A percentile compares a stretch with the other conserved stretches of the same genome.
phyloP scores from a whole-genome alignment of 148 eudicot genomes.

The Nepenthes mirabilis region DNA sequence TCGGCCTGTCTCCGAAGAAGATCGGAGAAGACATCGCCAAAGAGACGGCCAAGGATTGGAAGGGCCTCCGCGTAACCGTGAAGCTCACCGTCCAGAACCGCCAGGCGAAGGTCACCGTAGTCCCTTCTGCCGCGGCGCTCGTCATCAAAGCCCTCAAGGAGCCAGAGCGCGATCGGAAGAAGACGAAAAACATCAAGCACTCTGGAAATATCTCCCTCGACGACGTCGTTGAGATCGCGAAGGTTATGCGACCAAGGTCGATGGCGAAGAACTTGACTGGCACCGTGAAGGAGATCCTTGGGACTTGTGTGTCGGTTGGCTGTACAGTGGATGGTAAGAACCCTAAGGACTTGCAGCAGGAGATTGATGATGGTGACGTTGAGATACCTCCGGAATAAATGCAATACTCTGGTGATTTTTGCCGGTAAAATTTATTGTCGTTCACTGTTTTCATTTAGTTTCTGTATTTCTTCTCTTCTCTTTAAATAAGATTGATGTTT shows the following conservation, averaged over 20 bases:
- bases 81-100: constrained; percentile 19
- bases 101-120: constrained; percentile 16
- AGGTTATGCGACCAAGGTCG: constrained; percentile 12
- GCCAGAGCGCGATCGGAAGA: constrained; percentile 17
- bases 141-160: constrained; percentile 18
- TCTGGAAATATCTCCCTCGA: constrained; percentile 16
- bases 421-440: too few species aligned
- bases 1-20: constrained; percentile 20
- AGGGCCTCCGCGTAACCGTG: constrained; percentile 18
- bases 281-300: constrained; percentile 17
- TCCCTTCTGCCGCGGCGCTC: constrained; percentile 15
- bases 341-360: constrained; percentile 18
- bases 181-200: constrained; percentile 14
- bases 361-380: constrained; percentile 14
- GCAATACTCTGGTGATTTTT: too few species aligned
- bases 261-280: constrained; percentile 19
- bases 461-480: too few species aligned
- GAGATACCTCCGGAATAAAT: constrained; percentile 10
- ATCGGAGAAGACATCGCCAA: constrained; percentile 26
- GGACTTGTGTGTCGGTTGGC: constrained; percentile 17
- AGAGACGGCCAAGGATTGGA: constrained; percentile 22
- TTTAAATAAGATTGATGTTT: too few species aligned
- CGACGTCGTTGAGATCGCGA: constrained; percentile 19
- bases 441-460: too few species aligned
- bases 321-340: constrained; percentile 21